Evolutionary conservation across 2,329 filamentous ascomycete species (phyloP).

Genomic region (Colletotrichum tanaceti): DNA sequence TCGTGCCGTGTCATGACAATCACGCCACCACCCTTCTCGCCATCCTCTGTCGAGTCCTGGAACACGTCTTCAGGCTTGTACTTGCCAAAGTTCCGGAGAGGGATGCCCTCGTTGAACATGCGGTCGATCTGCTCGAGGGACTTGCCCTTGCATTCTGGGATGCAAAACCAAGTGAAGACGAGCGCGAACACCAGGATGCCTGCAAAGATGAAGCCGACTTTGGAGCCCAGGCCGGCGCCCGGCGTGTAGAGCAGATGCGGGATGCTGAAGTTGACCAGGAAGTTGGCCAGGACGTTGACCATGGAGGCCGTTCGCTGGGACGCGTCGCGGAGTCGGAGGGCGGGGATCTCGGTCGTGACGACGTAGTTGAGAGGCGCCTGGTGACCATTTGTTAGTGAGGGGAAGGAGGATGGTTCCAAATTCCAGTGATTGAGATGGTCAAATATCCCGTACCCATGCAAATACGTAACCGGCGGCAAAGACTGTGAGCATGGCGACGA

Average conservation of each 20-base stretch:
- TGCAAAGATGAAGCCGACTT: slow-evolving; percentile 43
- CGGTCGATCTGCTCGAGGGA: slow-evolving; percentile 46
- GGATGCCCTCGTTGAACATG: slow-evolving; percentile 41
- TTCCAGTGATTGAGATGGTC: too few relatives aligned
- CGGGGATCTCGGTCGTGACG: slow-evolving; percentile 51
- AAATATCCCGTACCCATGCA: slow-evolving; percentile 45
- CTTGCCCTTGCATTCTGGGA: slow-evolving; percentile 44
- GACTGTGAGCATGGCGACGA: slow-evolving; percentile 51
- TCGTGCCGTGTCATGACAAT: slow-evolving; percentile 17
- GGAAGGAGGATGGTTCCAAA: not conserved
- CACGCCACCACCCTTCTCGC: slow-evolving; percentile 18
- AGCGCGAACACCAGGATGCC: slow-evolving; percentile 38
- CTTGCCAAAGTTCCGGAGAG: slow-evolving; percentile 42
- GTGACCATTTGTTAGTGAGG: not conserved
- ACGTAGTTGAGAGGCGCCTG: slow-evolving; percentile 50
- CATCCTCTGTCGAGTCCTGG: slow-evolving; percentile 5
- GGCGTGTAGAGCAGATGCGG: slow-evolving; percentile 40
- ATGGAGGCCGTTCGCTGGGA: slow-evolving; percentile 39
- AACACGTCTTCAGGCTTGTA: slow-evolving; percentile 27
- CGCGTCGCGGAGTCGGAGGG: slow-evolving; percentile 33
- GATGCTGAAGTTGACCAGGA: slow-evolving; percentile 43
- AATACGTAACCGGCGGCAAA: slow-evolving; percentile 49
- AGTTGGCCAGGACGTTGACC: slow-evolving; percentile 42
- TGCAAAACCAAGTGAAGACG: slow-evolving; percentile 41
- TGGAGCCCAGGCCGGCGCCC: slow-evolving; percentile 35